Conservation (phyloP, 805 yeast genomes). For the Lipomyces mesembrius region DNA sequence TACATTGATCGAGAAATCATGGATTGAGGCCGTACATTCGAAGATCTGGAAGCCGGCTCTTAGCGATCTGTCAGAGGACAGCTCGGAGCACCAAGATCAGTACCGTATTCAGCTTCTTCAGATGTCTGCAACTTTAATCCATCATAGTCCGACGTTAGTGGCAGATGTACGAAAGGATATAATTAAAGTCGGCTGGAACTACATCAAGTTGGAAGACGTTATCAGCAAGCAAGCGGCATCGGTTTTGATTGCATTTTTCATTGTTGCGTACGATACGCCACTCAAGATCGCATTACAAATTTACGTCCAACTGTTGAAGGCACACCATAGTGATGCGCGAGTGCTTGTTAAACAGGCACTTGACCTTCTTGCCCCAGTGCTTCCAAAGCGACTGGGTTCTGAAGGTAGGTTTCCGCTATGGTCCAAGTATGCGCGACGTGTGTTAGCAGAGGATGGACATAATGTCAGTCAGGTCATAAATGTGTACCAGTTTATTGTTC, state of each 20-base stretch:
- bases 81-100: slow-evolving; percentile 73
- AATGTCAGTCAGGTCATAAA: slow-evolving; percentile 83
- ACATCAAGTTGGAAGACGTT: slow-evolving; percentile 83
- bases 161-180: slow-evolving; percentile 75
- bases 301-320: slow-evolving; percentile 83
- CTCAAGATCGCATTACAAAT: slow-evolving; percentile 86
- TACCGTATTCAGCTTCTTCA: slow-evolving; percentile 80
- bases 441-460: slow-evolving; percentile 86
- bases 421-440: slow-evolving; percentile 95
- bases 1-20: slow-evolving; percentile 53
- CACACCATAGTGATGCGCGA: slow-evolving; percentile 84
- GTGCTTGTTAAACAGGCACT: slow-evolving; percentile 83
- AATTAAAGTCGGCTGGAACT: slow-evolving; percentile 93
- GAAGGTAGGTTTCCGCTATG: slow-evolving; percentile 55
- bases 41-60: slow-evolving; percentile 71
- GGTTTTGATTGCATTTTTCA: slow-evolving; percentile 82
- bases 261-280: slow-evolving; percentile 86
- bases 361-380: slow-evolving; percentile 78
- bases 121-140: slow-evolving; percentile 74
- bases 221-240: slow-evolving; percentile 92
- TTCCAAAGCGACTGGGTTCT: slow-evolving; percentile 35
- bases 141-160: slow-evolving; percentile 64
- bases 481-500: slow-evolving; percentile 85
- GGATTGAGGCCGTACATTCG: slow-evolving; percentile 68
- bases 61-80: slow-evolving; percentile 52